Evolutionary conservation across 2,329 filamentous ascomycete species (phyloP).

Genomic region (Harringtonia lauricola): DNA sequence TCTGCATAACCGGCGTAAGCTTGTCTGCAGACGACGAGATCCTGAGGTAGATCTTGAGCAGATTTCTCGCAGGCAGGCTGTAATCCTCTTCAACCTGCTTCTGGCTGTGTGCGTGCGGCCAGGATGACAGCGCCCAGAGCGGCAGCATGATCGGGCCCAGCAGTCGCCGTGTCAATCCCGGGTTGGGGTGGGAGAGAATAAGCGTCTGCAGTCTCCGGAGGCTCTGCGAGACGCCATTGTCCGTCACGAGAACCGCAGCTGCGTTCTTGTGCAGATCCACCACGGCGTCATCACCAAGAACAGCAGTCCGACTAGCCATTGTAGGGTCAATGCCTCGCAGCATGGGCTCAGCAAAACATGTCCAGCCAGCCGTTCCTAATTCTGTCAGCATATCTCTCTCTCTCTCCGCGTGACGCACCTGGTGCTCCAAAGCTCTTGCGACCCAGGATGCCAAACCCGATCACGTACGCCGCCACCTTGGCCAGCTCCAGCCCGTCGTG

Average conservation of each 20-base stretch:
- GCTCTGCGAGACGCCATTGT: slow-evolving; percentile 35
- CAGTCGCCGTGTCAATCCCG: slow-evolving; percentile 51
- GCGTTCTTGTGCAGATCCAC: slow-evolving; percentile 31
- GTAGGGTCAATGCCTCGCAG: slow-evolving; percentile 38
- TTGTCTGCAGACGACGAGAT: slow-evolving; percentile 41
- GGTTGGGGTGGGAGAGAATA: slow-evolving; percentile 53
- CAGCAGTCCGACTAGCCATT: slow-evolving; percentile 4
- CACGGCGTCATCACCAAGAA: slow-evolving; percentile 29
- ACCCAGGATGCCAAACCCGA: slow-evolving; percentile 56
- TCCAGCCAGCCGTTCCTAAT: slow-evolving; percentile 48
- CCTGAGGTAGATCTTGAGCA: slow-evolving; percentile 47
- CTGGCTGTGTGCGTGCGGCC: slow-evolving; percentile 20
- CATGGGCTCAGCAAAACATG: slow-evolving; percentile 47
- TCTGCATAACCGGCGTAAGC: slow-evolving; percentile 35
- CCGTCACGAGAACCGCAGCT: slow-evolving; percentile 29
- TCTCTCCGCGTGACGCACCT: slow-evolving; percentile 23
- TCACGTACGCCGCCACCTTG: slow-evolving; percentile 49
- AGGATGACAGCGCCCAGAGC: slow-evolving; percentile 52
- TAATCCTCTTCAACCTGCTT: slow-evolving; percentile 25
- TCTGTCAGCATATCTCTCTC: neutral
- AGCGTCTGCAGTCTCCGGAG: slow-evolving; percentile 45
- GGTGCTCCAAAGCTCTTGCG: slow-evolving; percentile 53
- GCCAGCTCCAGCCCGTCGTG: slow-evolving; percentile 43
- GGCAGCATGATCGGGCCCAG: slow-evolving; percentile 46
- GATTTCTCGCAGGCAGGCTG: slow-evolving; percentile 31